Percentiles rank a stretch among this genome's conserved stretches.
Evolutionary conservation across 1,139 yeast genomes (phyloP).

Genomic region (Kodamaea anthophila): DNA sequence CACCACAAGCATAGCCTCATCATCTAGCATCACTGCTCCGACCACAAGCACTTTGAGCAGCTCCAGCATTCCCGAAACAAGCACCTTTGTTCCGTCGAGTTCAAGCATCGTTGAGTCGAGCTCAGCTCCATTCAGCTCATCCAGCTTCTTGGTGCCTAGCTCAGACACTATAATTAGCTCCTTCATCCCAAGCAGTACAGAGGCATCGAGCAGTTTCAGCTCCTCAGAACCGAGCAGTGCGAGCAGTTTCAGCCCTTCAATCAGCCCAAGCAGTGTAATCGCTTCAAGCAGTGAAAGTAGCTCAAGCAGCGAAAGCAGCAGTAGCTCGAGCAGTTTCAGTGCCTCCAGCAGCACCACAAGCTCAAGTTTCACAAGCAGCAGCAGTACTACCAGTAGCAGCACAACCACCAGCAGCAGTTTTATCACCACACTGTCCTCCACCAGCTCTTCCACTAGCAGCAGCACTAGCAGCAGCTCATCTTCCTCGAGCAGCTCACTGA

Average conservation of each 20-base stretch:
- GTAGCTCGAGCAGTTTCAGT: not conserved
- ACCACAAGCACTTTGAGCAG: not conserved
- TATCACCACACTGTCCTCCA: too few species aligned
- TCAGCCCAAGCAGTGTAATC: too few species aligned
- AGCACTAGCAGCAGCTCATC: constrained; percentile 1
- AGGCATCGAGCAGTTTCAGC: not conserved
- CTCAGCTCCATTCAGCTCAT: too few species aligned
- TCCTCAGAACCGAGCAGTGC: not conserved
- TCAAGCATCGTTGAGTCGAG: too few species aligned
- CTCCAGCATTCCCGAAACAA: not conserved
- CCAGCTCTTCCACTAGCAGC: constrained; percentile 5
- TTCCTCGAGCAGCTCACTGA: not conserved
- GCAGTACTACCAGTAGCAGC: not conserved
- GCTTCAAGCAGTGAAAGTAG: not conserved
- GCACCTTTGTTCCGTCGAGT: constrained; percentile 1
- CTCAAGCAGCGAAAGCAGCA: constrained; percentile 1
- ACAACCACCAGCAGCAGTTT: constrained; percentile 4
- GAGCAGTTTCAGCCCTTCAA: too few species aligned
- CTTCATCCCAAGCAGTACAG: too few species aligned
- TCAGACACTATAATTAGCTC: too few species aligned
- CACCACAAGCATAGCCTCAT: constrained; percentile 2
- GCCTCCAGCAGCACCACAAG: not conserved
- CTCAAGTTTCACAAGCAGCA: not conserved
- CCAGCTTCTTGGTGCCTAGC: too few species aligned
- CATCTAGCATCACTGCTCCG: constrained; percentile 4